Evolutionary conservation across 805 yeast genomes (phyloP).

Genomic region (Priceomyces medius): DNA sequence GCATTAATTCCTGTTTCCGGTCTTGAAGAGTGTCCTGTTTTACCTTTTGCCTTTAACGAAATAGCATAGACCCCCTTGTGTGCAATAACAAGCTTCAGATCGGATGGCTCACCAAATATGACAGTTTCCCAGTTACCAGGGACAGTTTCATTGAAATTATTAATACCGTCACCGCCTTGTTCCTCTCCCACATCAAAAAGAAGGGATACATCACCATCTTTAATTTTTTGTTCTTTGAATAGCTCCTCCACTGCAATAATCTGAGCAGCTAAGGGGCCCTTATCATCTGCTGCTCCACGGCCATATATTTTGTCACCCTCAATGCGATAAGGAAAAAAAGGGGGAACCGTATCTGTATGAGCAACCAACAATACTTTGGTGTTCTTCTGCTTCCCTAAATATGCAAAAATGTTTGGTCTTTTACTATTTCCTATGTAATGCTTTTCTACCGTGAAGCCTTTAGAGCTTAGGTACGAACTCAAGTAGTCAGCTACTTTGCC

Average conservation of each 20-base stretch:
- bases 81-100: constrained; percentile 63
- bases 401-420: constrained; percentile 59
- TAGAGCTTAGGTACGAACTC: constrained; percentile 32
- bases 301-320: constrained; percentile 56
- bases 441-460: constrained; percentile 54
- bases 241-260: constrained; percentile 53
- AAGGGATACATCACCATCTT: constrained; percentile 56
- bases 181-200: constrained; percentile 74
- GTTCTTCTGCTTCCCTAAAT: constrained; percentile 43
- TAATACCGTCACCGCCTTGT: constrained; percentile 65
- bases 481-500: constrained; percentile 39
- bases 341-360: constrained; percentile 75
- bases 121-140: constrained; percentile 56
- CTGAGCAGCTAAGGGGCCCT: constrained; percentile 66
- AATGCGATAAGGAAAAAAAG: constrained; percentile 51
- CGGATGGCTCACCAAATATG: constrained; percentile 77
- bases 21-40: constrained; percentile 66
- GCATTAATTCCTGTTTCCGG: constrained; percentile 70
- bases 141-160: constrained; percentile 36
- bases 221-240: constrained; percentile 31
- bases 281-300: constrained; percentile 71
- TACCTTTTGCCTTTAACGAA: constrained; percentile 48
- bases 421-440: constrained; percentile 29
- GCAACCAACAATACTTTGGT: constrained; percentile 56
- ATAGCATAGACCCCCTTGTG: constrained; percentile 60